Evolutionary conservation across 2,329 filamentous ascomycete genomes (phyloP).

Genomic region (Lecanicillium sp.): DNA sequence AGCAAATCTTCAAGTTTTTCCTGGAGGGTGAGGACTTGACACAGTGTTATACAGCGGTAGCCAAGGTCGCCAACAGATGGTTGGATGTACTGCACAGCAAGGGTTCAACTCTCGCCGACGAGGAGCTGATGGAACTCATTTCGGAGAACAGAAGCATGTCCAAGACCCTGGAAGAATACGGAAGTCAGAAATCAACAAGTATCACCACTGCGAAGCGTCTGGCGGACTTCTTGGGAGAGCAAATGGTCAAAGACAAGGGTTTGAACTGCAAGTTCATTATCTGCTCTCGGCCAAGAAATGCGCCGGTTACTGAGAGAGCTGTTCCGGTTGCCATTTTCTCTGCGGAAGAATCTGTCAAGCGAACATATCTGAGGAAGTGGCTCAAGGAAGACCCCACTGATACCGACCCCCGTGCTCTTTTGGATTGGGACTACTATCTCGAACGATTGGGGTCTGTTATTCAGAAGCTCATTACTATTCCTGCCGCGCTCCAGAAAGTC

Average conservation of each 20-base stretch:
- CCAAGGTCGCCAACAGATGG: slow-evolving; percentile 94
- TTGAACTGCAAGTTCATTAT: slow-evolving; percentile 99
- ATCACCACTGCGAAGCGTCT: slow-evolving; percentile 95
- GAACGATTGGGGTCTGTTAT: slow-evolving; percentile 95
- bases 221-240: slow-evolving; percentile 92
- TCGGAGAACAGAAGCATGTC: slow-evolving; percentile 98
- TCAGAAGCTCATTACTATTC: slow-evolving; percentile 98
- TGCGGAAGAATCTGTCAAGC: slow-evolving; percentile 80
- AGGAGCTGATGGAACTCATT: slow-evolving; percentile 98
- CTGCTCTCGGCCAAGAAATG: slow-evolving; percentile 75
- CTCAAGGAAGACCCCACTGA: slow-evolving; percentile 85
- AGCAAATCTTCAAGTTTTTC: slow-evolving; percentile 99
- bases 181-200: slow-evolving; percentile 92
- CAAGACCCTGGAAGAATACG: slow-evolving; percentile 96
- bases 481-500: slow-evolving; percentile 90
- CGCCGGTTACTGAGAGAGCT: slow-evolving; percentile 89
- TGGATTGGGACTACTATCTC: slow-evolving; percentile 97
- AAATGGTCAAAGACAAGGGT: slow-evolving; percentile 99
- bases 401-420: slow-evolving; percentile 81
- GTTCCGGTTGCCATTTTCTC: slow-evolving; percentile 97
- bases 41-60: slow-evolving; percentile 87
- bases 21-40: slow-evolving; percentile 80
- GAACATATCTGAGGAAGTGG: slow-evolving; percentile 90
- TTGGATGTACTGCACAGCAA: slow-evolving; percentile 88
- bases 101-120: slow-evolving; percentile 84